Evolutionary conservation across 1,139 yeast species (phyloP).

Genomic region (Taphrina flavorubra): DNA sequence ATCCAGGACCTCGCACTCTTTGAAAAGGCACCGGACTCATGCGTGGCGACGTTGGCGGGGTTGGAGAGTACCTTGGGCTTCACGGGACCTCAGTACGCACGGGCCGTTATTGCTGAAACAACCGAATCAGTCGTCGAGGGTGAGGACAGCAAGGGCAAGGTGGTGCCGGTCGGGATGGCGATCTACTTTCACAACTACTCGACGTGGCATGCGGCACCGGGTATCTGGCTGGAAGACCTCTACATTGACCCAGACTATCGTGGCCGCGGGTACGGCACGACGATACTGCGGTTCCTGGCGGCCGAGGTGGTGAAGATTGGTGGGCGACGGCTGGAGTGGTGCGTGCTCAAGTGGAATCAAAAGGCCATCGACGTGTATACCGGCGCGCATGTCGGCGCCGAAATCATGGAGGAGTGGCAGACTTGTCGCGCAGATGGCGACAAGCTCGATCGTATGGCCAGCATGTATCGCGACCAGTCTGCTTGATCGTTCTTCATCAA

Average conservation of each 20-base stretch:
- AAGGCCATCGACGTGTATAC: constrained; percentile 46
- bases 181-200: constrained; percentile 47
- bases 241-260: constrained; percentile 46
- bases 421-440: constrained; percentile 46
- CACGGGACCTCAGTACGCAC: constrained; percentile 43
- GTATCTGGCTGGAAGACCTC: constrained; percentile 46
- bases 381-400: constrained; percentile 43
- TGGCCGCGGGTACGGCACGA: constrained; percentile 44
- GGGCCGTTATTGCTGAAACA: constrained; percentile 44
- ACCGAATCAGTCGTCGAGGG: constrained; percentile 1
- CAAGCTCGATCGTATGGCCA: constrained; percentile 43
- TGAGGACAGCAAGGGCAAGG: constrained; percentile 1
- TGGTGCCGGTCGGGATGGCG: constrained; percentile 46
- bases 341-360: constrained; percentile 47
- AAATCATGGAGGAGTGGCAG: constrained; percentile 46
- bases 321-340: constrained; percentile 47
- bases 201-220: constrained; percentile 47
- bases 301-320: constrained; percentile 44
- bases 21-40: constrained; percentile 46
- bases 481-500: constrained; percentile 8
- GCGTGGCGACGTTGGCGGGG: constrained; percentile 45
- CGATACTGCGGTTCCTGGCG: constrained; percentile 45
- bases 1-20: constrained; percentile 45
- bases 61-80: constrained; percentile 45
- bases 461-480: background rate